A percentile compares a stretch with the other conserved stretches of the same genome.
phyloP scores from a whole-genome alignment of 1,284 basidiomycete species.

The Cutaneotrichosporon cavernicola region DNA sequence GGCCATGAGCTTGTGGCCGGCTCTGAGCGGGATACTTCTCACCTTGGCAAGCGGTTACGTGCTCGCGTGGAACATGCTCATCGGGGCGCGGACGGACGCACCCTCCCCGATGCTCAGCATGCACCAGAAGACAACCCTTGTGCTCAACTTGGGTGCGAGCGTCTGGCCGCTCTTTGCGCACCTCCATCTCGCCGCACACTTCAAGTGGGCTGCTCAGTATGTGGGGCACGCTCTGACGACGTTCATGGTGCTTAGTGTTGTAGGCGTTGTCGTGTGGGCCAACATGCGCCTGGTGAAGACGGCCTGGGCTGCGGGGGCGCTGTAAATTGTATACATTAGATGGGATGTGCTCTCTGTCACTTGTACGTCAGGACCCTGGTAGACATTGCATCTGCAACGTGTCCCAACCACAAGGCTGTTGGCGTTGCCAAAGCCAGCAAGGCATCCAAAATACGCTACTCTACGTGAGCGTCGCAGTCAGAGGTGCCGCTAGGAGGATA shows the following conservation, averaged over 20 bases:
- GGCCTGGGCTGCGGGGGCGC: constrained; percentile 25
- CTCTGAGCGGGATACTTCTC: constrained; percentile 3
- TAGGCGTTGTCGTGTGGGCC: constrained; percentile 20
- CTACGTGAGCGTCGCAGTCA: too few relatives aligned
- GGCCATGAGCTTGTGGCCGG: constrained; percentile 19
- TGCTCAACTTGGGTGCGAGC: background rate
- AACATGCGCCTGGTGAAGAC: constrained; percentile 25
- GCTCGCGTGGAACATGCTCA: constrained; percentile 21
- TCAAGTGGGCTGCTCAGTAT: background rate
- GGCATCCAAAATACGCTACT: too few relatives aligned
- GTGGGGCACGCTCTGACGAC: constrained; percentile 11
- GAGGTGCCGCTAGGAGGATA: too few relatives aligned
- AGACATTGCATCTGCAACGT: too few relatives aligned
- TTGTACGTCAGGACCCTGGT: too few relatives aligned
- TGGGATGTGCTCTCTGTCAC: background rate
- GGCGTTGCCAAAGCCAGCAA: too few relatives aligned
- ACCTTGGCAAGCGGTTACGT: constrained; percentile 13
- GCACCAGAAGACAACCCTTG: constrained; percentile 14
- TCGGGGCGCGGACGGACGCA: constrained; percentile 22
- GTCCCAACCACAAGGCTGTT: too few relatives aligned
- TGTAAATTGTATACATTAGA: constrained; percentile 9
- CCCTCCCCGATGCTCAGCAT: constrained; percentile 15
- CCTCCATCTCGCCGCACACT: background rate
- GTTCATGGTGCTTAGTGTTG: constrained; percentile 16
- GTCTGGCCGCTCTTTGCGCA: constrained; percentile 4